A percentile compares a stretch with the other conserved stretches of the same genome.
These are phyloP conservation scores for Parmales sp. DNA, from an alignment of 108 stramenopile genomes.

Conservation along the genomic window DNA sequence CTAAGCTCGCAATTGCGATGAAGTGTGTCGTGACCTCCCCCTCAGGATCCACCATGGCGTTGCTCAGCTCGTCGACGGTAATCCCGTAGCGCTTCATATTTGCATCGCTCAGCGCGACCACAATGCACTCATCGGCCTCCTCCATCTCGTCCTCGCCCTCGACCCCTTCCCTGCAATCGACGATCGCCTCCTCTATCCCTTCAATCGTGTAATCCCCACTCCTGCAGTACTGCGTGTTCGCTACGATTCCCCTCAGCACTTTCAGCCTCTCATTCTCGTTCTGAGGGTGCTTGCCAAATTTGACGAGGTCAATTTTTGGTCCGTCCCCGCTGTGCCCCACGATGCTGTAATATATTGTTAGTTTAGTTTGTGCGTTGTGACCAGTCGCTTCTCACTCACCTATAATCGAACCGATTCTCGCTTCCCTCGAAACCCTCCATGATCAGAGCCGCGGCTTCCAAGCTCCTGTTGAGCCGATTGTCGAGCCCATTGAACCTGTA, in stretches of 20 bases:
- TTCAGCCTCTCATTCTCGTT: constrained; percentile 45
- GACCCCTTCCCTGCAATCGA: no score
- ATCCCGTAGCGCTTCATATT: constrained; percentile 76
- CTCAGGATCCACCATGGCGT: not conserved
- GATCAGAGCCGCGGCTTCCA: constrained; percentile 71
- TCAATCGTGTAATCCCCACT: constrained; percentile 74
- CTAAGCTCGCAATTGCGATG: not conserved
- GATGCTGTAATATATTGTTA: constrained; percentile 45
- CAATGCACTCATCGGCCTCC: constrained; percentile 31
- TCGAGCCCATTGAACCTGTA: constrained; percentile 83
- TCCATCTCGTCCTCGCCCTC: constrained; percentile 22
- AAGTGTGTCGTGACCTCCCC: not conserved
- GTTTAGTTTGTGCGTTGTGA: not conserved
- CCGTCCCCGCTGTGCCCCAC: constrained; percentile 64
- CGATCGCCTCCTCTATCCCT: constrained; percentile 52
- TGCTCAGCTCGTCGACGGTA: constrained; percentile 34
- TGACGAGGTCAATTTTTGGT: constrained; percentile 44
- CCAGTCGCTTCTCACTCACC: not conserved
- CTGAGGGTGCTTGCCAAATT: constrained; percentile 34
- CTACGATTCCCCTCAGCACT: constrained; percentile 70
- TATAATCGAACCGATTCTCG: constrained; percentile 29
- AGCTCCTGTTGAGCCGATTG: constrained; percentile 50
- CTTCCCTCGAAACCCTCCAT: constrained; percentile 63
- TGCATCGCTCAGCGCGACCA: constrained; percentile 71
- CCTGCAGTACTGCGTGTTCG: constrained; percentile 73